Conservation (phyloP, 352 stramenopile species). For the Pseudoperonospora humuli region DNA sequence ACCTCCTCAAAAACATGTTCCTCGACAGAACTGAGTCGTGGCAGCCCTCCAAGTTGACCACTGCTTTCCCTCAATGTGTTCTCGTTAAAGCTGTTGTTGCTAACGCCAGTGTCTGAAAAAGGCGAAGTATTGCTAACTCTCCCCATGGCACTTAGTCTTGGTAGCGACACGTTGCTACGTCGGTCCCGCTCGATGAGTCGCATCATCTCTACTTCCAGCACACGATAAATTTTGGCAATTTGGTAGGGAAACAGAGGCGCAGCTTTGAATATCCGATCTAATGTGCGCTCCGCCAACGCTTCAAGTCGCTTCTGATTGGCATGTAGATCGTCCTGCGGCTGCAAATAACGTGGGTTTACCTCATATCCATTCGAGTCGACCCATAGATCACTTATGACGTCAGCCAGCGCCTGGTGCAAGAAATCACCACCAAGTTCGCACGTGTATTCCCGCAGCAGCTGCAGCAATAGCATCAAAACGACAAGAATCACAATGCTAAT, state of each 20-base stretch:
- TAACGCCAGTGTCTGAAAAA: slow-evolving; percentile 19
- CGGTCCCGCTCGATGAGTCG: slow-evolving; percentile 57
- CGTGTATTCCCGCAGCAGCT: slow-evolving; percentile 72
- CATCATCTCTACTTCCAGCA: slow-evolving; percentile 65
- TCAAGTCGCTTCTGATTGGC: slow-evolving; percentile 51
- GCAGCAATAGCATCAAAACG: not conserved
- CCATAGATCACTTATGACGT: slow-evolving; percentile 50
- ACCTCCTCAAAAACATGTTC: slow-evolving; percentile 35
- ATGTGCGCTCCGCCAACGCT: slow-evolving; percentile 37
- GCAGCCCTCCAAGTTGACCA: slow-evolving; percentile 28
- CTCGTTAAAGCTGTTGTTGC: slow-evolving; percentile 26
- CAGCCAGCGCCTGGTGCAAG: slow-evolving; percentile 42
- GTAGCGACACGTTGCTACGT: slow-evolving; percentile 39
- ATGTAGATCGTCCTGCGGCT: slow-evolving; percentile 31
- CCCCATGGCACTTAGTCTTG: slow-evolving; percentile 47
- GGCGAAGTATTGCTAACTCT: slow-evolving; percentile 23
- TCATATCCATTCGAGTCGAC: slow-evolving; percentile 39
- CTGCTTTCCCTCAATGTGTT: slow-evolving; percentile 26
- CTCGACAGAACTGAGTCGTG: slow-evolving; percentile 45
- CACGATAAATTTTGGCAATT: slow-evolving; percentile 68
- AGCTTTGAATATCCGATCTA: slow-evolving; percentile 42
- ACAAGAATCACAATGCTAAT: not conserved
- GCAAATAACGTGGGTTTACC: slow-evolving; percentile 51
- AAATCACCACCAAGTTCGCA: slow-evolving; percentile 64
- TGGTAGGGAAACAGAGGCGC: slow-evolving; percentile 60